phyloP scores from a whole-genome alignment of 352 stramenopile species.

The Ophiocytium majus region DNA sequence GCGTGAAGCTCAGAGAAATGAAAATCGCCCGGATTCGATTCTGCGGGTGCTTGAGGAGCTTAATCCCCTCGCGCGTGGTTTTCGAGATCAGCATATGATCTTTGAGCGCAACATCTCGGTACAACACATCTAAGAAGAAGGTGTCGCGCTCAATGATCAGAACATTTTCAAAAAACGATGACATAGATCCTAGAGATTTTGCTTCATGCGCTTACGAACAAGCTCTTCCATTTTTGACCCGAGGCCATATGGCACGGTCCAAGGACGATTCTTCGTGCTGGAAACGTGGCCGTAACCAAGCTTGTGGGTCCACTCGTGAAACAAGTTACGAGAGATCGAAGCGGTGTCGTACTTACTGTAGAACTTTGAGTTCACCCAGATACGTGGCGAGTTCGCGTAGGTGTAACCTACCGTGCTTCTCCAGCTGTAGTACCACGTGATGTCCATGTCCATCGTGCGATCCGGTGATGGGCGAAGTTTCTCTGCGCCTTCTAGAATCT shows the following conservation, averaged over 20 bases:
- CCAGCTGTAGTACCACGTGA: neutral
- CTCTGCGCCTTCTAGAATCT: neutral
- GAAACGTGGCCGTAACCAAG: neutral
- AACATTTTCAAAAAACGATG: neutral
- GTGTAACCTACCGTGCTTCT: constrained; percentile 1
- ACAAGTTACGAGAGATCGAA: neutral
- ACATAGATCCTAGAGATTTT: no score
- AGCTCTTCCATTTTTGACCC: no score
- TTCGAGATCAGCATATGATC: neutral
- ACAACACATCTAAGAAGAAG: neutral
- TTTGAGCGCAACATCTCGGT: neutral
- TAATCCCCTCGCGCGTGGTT: neutral
- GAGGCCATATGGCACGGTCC: no score
- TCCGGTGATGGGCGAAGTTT: neutral
- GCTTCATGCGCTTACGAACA: no score
- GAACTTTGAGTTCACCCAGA: constrained; percentile 1
- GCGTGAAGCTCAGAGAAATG: neutral
- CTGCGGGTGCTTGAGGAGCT: neutral
- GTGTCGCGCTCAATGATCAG: neutral
- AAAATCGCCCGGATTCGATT: neutral
- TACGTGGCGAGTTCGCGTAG: neutral
- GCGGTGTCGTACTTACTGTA: neutral
- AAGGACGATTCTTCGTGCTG: no score
- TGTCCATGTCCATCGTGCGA: neutral
- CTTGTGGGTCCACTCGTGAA: constrained; percentile 12